These are phyloP conservation scores for Aspergillus egyptiacus DNA, from an alignment of 495 filamentous ascomycete genomes.

Conservation along the genomic window DNA sequence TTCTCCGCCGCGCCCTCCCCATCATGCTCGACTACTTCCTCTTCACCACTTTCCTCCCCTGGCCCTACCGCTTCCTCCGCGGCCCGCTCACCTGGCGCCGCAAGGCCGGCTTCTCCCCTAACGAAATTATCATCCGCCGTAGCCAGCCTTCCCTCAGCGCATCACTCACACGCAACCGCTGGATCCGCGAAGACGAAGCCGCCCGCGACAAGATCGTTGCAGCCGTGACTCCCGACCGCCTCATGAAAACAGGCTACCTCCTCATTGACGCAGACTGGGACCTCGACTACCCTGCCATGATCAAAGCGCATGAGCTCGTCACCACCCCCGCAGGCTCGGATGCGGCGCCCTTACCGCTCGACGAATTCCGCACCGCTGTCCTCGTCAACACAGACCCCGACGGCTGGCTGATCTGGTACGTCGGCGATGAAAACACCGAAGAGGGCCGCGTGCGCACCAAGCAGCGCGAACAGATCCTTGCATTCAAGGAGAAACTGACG, in stretches of 20 bases:
- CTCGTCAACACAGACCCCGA: conserved; percentile 57
- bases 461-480: conserved; percentile 56
- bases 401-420: conserved; percentile 59
- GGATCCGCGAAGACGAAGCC: conserved; percentile 44
- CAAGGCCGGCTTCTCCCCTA: conserved; percentile 59
- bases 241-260: conserved; percentile 71
- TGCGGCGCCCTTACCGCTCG: conserved; percentile 31
- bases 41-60: conserved; percentile 60
- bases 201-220: conserved; percentile 48
- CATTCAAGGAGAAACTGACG: conserved; percentile 64
- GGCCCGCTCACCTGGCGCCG: conserved; percentile 64
- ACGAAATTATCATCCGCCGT: conserved; percentile 69
- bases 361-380: conserved; percentile 57
- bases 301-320: conserved; percentile 57
- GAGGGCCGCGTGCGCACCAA: conserved; percentile 42
- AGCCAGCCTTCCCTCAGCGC: conserved; percentile 43
- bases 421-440: conserved; percentile 46
- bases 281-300: conserved; percentile 72
- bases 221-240: conserved; percentile 56
- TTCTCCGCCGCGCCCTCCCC: conserved; percentile 48
- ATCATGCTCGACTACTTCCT: conserved; percentile 69
- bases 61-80: conserved; percentile 67
- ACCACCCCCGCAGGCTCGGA: conserved; percentile 32
- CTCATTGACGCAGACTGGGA: conserved; percentile 77
- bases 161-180: conserved; percentile 35